Percentiles rank a stretch among this genome's conserved stretches.
phyloP scores from a whole-genome alignment of 371 early-diverging fungal genomes.

The Apophysomyces variabilis region DNA sequence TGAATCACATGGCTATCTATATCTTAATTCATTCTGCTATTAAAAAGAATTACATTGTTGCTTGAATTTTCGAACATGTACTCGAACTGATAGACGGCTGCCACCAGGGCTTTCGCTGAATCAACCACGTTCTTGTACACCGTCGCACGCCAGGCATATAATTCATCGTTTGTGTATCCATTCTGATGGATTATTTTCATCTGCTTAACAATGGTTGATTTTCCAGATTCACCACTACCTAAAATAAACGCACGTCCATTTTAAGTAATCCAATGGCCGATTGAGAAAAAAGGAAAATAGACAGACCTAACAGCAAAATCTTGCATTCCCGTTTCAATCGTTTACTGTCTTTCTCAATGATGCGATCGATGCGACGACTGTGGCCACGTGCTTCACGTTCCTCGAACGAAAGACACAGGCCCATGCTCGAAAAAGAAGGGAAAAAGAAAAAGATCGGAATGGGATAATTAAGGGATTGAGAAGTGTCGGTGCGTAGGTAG shows the following conservation, averaged over 20 bases:
- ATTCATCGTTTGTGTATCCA: constrained; percentile 84
- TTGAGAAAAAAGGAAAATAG: no score
- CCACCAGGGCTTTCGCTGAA: constrained; percentile 66
- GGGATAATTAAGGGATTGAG: background rate
- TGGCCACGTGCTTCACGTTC: constrained; percentile 58
- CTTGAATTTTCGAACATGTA: constrained; percentile 46
- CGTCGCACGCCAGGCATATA: constrained; percentile 69
- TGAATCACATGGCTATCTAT: background rate
- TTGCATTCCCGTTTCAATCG: constrained; percentile 71
- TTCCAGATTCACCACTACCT: constrained; percentile 92
- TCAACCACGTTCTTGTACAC: constrained; percentile 84
- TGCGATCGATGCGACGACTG: constrained; percentile 66
- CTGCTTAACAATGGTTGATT: constrained; percentile 91
- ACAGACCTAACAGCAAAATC: constrained; percentile 69
- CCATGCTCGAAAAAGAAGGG: constrained; percentile 45
- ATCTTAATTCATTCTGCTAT: background rate
- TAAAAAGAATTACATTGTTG: constrained; percentile 36
- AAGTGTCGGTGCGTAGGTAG: background rate
- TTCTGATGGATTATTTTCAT: constrained; percentile 93
- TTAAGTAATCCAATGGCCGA: background rate
- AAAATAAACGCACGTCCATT: background rate
- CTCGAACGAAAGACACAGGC: constrained; percentile 70
- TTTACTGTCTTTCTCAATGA: constrained; percentile 60
- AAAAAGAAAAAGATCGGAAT: constrained; percentile 8
- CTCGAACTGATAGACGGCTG: constrained; percentile 60